phyloP scores from a whole-genome alignment of 2,329 filamentous ascomycete species.

The Graphiopsis chlorocephala region DNA sequence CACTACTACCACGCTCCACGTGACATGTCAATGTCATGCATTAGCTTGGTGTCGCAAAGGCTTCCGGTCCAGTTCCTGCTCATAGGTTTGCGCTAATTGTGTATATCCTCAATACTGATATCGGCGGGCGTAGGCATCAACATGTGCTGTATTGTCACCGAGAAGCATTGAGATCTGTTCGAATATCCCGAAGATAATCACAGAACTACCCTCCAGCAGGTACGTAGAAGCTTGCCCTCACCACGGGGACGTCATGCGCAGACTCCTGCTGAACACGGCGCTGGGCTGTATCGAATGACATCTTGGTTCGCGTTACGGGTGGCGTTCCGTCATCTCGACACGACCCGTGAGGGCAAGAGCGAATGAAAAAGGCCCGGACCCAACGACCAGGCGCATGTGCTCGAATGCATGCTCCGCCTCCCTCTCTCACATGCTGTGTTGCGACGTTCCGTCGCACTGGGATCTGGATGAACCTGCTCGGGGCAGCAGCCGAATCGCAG shows the following conservation, averaged over 20 bases:
- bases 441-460: constrained; percentile 6
- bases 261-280: not conserved
- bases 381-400: constrained; percentile 14
- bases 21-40: constrained; percentile 16
- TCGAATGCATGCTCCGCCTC: constrained; percentile 9
- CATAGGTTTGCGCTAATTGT: not conserved
- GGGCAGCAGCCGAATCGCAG: constrained; percentile 7
- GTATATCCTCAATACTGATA: not conserved
- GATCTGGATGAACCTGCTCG: not conserved
- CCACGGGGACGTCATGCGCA: not conserved
- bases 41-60: constrained; percentile 1
- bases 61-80: not conserved
- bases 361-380: constrained; percentile 10
- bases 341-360: not conserved
- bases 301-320: constrained; percentile 10
- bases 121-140: not conserved
- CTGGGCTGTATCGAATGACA: not conserved
- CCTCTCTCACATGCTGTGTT: constrained; percentile 8
- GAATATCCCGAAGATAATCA: not conserved
- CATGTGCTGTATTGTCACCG: not conserved
- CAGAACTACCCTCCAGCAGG: not conserved
- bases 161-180: not conserved
- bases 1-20: not conserved
- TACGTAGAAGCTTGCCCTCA: not conserved
- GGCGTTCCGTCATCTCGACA: constrained; percentile 3